Conservation (phyloP, 331 rosid species). For the Rhamnella rubrinervis region DNA sequence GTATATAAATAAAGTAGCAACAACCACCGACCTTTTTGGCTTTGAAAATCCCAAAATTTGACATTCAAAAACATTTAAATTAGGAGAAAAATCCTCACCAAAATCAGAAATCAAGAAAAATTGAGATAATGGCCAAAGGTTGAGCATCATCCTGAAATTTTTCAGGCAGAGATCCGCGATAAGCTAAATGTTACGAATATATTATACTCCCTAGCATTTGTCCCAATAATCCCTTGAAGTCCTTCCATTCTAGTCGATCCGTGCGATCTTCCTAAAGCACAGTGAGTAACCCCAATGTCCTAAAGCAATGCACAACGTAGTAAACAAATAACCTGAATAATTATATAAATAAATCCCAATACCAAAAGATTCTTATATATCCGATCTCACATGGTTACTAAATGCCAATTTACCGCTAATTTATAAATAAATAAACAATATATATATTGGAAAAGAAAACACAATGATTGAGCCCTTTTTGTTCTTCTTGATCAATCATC, state of each 20-base stretch:
- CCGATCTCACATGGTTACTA: too few species aligned
- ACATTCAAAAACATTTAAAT: too few species aligned
- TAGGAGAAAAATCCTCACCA: background rate
- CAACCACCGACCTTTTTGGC: too few species aligned
- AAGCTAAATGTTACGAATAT: slow-evolving; percentile 88
- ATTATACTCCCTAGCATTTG: slow-evolving; percentile 78
- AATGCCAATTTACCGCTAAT: background rate
- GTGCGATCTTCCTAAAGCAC: too few species aligned
- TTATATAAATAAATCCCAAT: background rate
- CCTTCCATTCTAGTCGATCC: slow-evolving; percentile 76
- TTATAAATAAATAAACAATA: too few species aligned
- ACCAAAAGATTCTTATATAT: background rate
- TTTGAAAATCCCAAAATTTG: too few species aligned
- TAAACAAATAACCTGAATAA: slow-evolving; percentile 27
- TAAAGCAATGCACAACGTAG: slow-evolving; percentile 58
- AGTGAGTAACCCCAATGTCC: too few species aligned
- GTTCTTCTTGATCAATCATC: too few species aligned
- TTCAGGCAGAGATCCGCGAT: slow-evolving; percentile 45
- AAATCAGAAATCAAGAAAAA: background rate
- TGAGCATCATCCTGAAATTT: slow-evolving; percentile 40
- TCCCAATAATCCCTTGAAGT: slow-evolving; percentile 84
- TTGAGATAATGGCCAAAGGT: slow-evolving; percentile 54
- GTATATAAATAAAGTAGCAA: too few species aligned
- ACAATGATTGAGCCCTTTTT: too few species aligned
- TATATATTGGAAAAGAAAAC: too few species aligned